phyloP scores from a whole-genome alignment of 2,329 filamentous ascomycete genomes.

The Zalaria obscura region DNA sequence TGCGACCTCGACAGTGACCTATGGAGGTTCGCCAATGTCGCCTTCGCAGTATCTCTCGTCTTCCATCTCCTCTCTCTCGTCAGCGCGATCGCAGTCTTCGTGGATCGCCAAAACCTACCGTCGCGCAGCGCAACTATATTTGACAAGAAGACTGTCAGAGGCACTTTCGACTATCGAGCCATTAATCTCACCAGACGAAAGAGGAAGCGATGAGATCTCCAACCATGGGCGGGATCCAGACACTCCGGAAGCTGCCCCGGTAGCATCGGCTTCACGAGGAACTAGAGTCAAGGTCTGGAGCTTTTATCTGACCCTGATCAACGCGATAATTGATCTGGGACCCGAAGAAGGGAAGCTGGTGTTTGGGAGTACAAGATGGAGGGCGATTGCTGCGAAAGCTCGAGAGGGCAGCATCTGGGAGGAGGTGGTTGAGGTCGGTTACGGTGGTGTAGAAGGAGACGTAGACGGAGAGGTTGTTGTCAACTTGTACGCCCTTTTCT shows the following conservation, averaged over 20 bases:
- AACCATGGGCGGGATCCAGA: slow-evolving; percentile 8
- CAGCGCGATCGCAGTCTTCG: slow-evolving; percentile 50
- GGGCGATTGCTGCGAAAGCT: slow-evolving; percentile 66
- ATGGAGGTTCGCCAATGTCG: slow-evolving; percentile 26
- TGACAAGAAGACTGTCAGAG: slow-evolving; percentile 86
- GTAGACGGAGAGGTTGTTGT: slow-evolving; percentile 92
- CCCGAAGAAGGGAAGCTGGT: slow-evolving; percentile 78
- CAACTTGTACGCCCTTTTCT: slow-evolving; percentile 49
- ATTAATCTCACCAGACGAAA: slow-evolving; percentile 49
- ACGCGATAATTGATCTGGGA: slow-evolving; percentile 79
- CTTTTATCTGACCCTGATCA: slow-evolving; percentile 84
- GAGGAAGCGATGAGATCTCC: slow-evolving; percentile 16
- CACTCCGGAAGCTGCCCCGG: slow-evolving; percentile 42
- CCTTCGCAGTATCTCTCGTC: slow-evolving; percentile 48
- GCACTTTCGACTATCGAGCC: slow-evolving; percentile 74
- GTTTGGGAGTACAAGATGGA: slow-evolving; percentile 79
- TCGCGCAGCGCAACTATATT: slow-evolving; percentile 83
- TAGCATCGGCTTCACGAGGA: slow-evolving; percentile 64
- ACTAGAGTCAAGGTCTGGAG: slow-evolving; percentile 95
- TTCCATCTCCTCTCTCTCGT: slow-evolving; percentile 56
- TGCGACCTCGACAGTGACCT: slow-evolving; percentile 21
- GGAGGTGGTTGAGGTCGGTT: slow-evolving; percentile 74
- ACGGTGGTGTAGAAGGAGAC: slow-evolving; percentile 74
- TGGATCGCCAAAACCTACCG: slow-evolving; percentile 87
- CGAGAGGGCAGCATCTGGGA: slow-evolving; percentile 91